Evolutionary conservation across 2,329 filamentous ascomycete species (phyloP).

Genomic region (Penicillium sp.): DNA sequence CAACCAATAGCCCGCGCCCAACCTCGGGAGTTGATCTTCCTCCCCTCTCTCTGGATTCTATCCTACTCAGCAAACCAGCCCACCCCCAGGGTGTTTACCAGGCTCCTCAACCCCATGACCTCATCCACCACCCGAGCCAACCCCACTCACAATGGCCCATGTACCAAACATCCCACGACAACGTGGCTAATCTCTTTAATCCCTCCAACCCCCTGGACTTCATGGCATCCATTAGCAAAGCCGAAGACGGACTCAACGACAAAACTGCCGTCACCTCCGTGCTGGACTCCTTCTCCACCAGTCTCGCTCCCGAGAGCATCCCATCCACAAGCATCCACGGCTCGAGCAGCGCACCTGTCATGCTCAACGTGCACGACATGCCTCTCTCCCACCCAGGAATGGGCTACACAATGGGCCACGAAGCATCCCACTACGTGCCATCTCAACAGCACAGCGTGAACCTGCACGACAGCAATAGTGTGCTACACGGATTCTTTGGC

Average conservation of each 20-base stretch:
- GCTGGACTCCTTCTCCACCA: conserved; percentile 34
- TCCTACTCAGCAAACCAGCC: conserved; percentile 33
- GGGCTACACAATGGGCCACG: conserved; percentile 32
- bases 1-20: conserved; percentile 39
- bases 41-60: conserved; percentile 37
- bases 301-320: conserved; percentile 32
- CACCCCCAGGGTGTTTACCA: conserved; percentile 31
- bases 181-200: conserved; percentile 35
- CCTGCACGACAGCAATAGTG: conserved; percentile 34
- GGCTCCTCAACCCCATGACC: conserved; percentile 29
- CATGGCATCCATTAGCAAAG: conserved; percentile 33
- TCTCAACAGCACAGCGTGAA: conserved; percentile 30
- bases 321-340: conserved; percentile 31
- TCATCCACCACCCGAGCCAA: conserved; percentile 31
- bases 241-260: conserved; percentile 34
- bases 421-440: conserved; percentile 34
- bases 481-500: conserved; percentile 35
- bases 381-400: conserved; percentile 33
- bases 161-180: conserved; percentile 37
- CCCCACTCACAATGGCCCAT: conserved; percentile 37
- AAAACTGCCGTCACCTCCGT: conserved; percentile 38
- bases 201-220: conserved; percentile 35
- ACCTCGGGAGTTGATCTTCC: conserved; percentile 34
- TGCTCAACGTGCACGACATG: conserved; percentile 39
- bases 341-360: conserved; percentile 28